Conservation (phyloP, 2,329 filamentous ascomycete genomes). For the Hortaea werneckii region DNA sequence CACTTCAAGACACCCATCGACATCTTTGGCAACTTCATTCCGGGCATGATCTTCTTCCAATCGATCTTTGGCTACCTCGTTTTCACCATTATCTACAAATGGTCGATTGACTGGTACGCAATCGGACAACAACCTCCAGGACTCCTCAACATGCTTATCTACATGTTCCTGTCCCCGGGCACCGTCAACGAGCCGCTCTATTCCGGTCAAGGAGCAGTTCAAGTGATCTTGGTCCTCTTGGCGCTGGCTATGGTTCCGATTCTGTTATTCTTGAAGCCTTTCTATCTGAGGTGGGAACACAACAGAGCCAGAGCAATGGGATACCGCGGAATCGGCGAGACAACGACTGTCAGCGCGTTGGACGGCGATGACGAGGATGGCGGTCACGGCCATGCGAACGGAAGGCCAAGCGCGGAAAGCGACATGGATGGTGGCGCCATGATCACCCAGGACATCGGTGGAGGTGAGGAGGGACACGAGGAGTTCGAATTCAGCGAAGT, state of each 20-base stretch:
- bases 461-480: slow-evolving; percentile 68
- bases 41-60: slow-evolving; percentile 99
- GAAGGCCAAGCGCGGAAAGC: slow-evolving; percentile 55
- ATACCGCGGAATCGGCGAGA: slow-evolving; percentile 89
- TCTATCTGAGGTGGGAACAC: slow-evolving; percentile 89
- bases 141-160: slow-evolving; percentile 96
- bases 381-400: slow-evolving; percentile 38
- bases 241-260: slow-evolving; percentile 82
- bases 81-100: slow-evolving; percentile 92
- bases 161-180: slow-evolving; percentile 94
- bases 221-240: slow-evolving; percentile 67
- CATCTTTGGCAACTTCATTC: slow-evolving; percentile 94
- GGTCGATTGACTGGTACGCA: slow-evolving; percentile 77
- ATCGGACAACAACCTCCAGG: slow-evolving; percentile 63
- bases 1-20: slow-evolving; percentile 94
- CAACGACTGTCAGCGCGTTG: slow-evolving; percentile 73
- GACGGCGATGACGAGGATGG: slow-evolving; percentile 69
- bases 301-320: slow-evolving; percentile 79
- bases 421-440: slow-evolving; percentile 77
- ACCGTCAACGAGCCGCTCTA: slow-evolving; percentile 65
- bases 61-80: slow-evolving; percentile 96
- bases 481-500: slow-evolving; percentile 96
- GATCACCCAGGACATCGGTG: slow-evolving; percentile 70
- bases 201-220: slow-evolving; percentile 62
- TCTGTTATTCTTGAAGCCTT: slow-evolving; percentile 86